Percentiles rank a stretch among this genome's conserved stretches.
Conservation (phyloP, 805 yeast species). For the Candida piceae region DNA sequence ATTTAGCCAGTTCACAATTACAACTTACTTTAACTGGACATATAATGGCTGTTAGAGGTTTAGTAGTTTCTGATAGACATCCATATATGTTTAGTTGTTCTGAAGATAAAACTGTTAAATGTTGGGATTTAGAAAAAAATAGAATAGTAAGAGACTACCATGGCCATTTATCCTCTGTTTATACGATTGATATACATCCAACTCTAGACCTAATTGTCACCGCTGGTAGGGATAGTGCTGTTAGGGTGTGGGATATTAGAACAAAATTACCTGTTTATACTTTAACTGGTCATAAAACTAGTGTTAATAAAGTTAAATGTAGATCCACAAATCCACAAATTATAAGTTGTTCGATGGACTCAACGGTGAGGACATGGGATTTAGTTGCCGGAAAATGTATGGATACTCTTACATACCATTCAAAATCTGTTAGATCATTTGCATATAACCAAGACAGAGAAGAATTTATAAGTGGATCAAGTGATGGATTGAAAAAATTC, state of each 20-base stretch:
- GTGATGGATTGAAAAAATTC: slow-evolving; percentile 84
- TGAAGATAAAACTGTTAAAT: slow-evolving; percentile 86
- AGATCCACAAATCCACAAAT: slow-evolving; percentile 81
- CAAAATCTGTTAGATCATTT: slow-evolving; percentile 73
- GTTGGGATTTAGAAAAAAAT: slow-evolving; percentile 94
- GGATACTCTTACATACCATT: slow-evolving; percentile 77
- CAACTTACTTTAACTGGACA: slow-evolving; percentile 85
- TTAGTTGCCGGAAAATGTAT: slow-evolving; percentile 66
- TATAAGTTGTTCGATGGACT: slow-evolving; percentile 76
- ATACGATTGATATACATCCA: slow-evolving; percentile 81
- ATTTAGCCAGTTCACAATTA: slow-evolving; percentile 63
- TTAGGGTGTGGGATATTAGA: slow-evolving; percentile 92
- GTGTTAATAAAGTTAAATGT: slow-evolving; percentile 64
- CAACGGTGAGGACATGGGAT: slow-evolving; percentile 89
- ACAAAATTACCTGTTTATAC: slow-evolving; percentile 70
- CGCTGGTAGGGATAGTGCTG: slow-evolving; percentile 84
- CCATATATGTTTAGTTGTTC: slow-evolving; percentile 91
- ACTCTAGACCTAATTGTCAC: slow-evolving; percentile 77
- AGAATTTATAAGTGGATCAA: slow-evolving; percentile 75
- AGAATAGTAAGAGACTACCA: slow-evolving; percentile 80
- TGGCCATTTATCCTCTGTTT: slow-evolving; percentile 91
- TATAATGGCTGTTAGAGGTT: slow-evolving; percentile 78
- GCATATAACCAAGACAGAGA: slow-evolving; percentile 62
- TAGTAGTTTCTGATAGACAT: slow-evolving; percentile 66
- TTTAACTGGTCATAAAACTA: slow-evolving; percentile 73